Evolutionary conservation across 2,329 filamentous ascomycete species (phyloP).

Genomic region (Sarocladiaceae sp.): DNA sequence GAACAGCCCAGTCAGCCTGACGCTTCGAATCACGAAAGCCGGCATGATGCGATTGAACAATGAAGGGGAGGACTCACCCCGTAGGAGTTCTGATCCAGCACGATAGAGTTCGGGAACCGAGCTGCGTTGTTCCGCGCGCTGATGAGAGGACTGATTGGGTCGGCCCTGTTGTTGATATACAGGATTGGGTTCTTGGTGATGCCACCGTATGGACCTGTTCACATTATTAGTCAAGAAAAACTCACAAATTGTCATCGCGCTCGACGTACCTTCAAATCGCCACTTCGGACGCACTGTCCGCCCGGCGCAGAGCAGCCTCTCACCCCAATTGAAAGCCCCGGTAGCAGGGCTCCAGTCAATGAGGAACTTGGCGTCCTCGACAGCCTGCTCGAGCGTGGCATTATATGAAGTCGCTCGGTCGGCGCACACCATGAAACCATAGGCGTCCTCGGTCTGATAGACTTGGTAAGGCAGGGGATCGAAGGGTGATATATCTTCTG

Average conservation of each 20-base stretch:
- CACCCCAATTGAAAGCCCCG: background rate
- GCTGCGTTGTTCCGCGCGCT: slow-evolving; percentile 37
- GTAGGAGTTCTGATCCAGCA: slow-evolving; percentile 44
- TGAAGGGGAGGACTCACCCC: slow-evolving; percentile 31
- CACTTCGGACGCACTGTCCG: slow-evolving; percentile 31
- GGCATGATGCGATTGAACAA: background rate
- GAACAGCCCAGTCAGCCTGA: background rate
- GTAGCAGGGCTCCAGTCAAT: background rate
- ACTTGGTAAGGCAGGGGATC: background rate
- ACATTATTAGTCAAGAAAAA: background rate
- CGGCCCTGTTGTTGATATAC: slow-evolving; percentile 37
- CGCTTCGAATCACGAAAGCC: background rate
- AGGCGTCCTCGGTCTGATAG: slow-evolving; percentile 25
- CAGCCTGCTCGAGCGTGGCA: slow-evolving; percentile 27
- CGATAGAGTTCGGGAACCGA: slow-evolving; percentile 36
- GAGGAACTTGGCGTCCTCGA: slow-evolving; percentile 17
- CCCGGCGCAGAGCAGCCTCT: slow-evolving; percentile 30
- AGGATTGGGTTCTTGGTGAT: slow-evolving; percentile 36
- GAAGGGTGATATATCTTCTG: background rate
- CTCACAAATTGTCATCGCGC: background rate
- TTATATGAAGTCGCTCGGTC: slow-evolving; percentile 26
- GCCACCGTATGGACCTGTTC: background rate
- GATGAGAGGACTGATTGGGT: slow-evolving; percentile 41
- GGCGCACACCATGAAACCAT: slow-evolving; percentile 39
- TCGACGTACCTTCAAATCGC: slow-evolving; percentile 21